Evolutionary conservation across 495 filamentous ascomycete species (phyloP), one percentile per base, ranked within the genome.

Genomic region (Chaetomium cochliodes): DNA sequence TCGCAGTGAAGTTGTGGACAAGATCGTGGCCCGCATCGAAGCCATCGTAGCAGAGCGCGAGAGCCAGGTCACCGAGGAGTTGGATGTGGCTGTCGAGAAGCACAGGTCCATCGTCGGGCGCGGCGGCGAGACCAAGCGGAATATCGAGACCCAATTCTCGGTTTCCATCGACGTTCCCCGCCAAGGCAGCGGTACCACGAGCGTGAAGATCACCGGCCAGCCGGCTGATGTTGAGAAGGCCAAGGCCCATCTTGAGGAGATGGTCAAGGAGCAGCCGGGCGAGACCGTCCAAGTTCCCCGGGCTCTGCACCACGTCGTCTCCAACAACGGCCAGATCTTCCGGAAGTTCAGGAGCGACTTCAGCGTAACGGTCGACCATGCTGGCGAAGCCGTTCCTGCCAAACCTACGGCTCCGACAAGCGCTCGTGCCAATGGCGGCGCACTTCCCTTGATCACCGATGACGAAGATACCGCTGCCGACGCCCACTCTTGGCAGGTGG

Each of bases 291-390:
- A 89, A 56, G 82, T 99, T 26, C 94, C 94, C 12, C 82, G 86
- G 44, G 84, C 86, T 65, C 76, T 94, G 55, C 93, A 98, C 77
- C 90, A 97, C 72, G 77, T 80, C 65, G 81, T 99, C 65, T 82
- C 93, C 55, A 92, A 97, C 72, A 93, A 93, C 64, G 94, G 94
- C 20, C 86, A 90, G 64, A 89, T 98, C 80, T 96, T 98, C 87
- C 91, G 92, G 59, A 88, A 83, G 61, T 84, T 97, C 37, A 87
- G 87, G 66, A 90, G 86, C 68, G 90, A 96, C 67, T 82, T 91
- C 76, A 84, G 87, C 50, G 92, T 99, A 66, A 92, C 87, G 0
- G 90, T 99, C 57, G 92, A 97, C 74, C 93, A 98, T 70, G 89
- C 84, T 41, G 91, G 92, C 33, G 86, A 93, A 22, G 76, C 86